These are phyloP conservation scores for Ceratocystis destructans DNA, from an alignment of 2,329 filamentous ascomycete species.

Conservation along the genomic window DNA sequence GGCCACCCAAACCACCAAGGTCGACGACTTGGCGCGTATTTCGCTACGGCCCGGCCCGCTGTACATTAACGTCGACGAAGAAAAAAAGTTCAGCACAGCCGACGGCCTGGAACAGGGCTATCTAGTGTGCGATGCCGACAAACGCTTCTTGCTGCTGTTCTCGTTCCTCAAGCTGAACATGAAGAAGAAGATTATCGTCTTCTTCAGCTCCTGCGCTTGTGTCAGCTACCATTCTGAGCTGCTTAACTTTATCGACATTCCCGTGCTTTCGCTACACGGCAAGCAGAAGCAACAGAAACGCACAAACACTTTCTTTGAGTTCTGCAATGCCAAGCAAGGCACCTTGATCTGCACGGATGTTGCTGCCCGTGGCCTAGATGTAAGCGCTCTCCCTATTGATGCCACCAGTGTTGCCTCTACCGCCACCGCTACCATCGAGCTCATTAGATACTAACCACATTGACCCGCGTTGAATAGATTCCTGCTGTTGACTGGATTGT, in stretches of 20 bases:
- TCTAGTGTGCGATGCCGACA: conserved; percentile 82
- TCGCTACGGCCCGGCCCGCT: conserved; percentile 81
- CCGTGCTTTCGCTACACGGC: conserved; percentile 72
- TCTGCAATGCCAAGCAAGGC: conserved; percentile 61
- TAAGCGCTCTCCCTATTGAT: conserved; percentile 29
- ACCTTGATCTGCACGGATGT: conserved; percentile 95
- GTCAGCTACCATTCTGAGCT: conserved; percentile 94
- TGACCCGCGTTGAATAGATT: conserved; percentile 38
- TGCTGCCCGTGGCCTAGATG: conserved; percentile 82
- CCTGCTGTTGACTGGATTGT: conserved; percentile 93
- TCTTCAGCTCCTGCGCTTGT: conserved; percentile 82
- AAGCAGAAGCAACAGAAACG: conserved; percentile 98
- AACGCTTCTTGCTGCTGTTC: conserved; percentile 85
- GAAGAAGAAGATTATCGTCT: conserved; percentile 96
- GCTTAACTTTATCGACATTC: conserved; percentile 93
- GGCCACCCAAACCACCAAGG: conserved; percentile 95
- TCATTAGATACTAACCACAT: neutral
- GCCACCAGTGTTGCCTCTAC: neutral
- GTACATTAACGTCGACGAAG: conserved; percentile 92
- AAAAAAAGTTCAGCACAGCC: conserved; percentile 80
- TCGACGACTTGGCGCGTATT: conserved; percentile 89
- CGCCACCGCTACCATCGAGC: neutral
- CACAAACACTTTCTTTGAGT: conserved; percentile 98
- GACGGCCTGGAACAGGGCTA: conserved; percentile 93
- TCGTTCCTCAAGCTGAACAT: conserved; percentile 77